Evolutionary conservation across 108 stramenopile genomes (phyloP).

Genomic region (Stephanodiscus triporus): DNA sequence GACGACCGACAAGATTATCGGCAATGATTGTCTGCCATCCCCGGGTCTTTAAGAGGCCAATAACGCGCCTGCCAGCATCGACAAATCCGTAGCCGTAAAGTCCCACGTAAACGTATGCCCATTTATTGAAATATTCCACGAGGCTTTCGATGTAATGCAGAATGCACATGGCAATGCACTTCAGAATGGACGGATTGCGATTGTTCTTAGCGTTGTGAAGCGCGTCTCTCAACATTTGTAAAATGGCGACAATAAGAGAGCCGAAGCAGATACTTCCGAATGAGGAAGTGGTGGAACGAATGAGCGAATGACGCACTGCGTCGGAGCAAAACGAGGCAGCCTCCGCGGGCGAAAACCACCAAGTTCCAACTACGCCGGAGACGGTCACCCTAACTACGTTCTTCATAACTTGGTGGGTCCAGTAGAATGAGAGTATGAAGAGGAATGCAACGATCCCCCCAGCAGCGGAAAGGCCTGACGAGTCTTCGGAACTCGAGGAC

Average conservation of each 20-base stretch:
- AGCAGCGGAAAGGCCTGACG: conserved; percentile 13
- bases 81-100: conserved; percentile 76
- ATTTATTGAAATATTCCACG: conserved; percentile 74
- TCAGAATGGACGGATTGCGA: conserved; percentile 27
- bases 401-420: conserved; percentile 74
- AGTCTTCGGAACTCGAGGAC: conserved; percentile 18
- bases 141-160: conserved; percentile 39
- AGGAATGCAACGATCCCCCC: conserved; percentile 41
- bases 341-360: conserved; percentile 57
- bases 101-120: conserved; percentile 71
- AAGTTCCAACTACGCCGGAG: conserved; percentile 58
- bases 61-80: conserved; percentile 67
- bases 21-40: conserved; percentile 75
- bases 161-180: conserved; percentile 42
- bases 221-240: conserved; percentile 55
- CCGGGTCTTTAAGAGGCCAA: conserved; percentile 55
- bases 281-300: conserved; percentile 57
- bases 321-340: conserved; percentile 31
- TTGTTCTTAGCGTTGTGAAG: conserved; percentile 32
- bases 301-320: conserved; percentile 33
- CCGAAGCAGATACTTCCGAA: conserved; percentile 81
- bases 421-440: conserved; percentile 73
- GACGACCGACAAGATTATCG: conserved; percentile 58
- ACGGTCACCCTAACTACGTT: conserved; percentile 54
- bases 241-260: conserved; percentile 72